Evolutionary conservation across 2,329 filamentous ascomycete species (phyloP), one percentile per base, ranked within the genome.

Genomic region (Calonectria leucothoes): DNA sequence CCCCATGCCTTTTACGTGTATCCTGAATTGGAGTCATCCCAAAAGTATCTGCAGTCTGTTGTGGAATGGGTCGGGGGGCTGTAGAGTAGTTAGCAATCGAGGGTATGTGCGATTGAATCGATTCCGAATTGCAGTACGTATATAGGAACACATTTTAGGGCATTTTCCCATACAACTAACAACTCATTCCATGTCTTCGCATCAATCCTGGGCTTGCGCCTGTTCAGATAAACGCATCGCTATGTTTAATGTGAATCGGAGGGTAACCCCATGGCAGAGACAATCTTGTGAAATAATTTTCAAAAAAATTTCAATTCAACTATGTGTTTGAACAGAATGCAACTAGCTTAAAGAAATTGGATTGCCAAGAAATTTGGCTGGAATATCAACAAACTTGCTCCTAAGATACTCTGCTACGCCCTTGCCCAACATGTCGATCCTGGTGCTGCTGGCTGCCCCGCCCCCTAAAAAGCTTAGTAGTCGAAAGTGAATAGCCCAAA

Each of bases 351-450:
- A 31, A 6, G 66, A 69, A 66, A 72, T 72, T 2, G 70, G 70
- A n/a, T 66, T 72, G 23, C 66, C 31, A 6, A 72, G 66, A 39
- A 72, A 72, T 37, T 69, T 59, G 2, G 70, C 70, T 12, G 70
- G 70, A 5, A 72, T 39, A 33, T 72, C 70, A 1, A 61, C 70
- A 51, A 23, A 69, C 49, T 72, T 72, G 39, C 70, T 72, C 8
- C 70, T 35, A 6, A 72, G 20, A 29, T 72, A 72, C 48, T 72
- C 70, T 7, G 70, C 70, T 6, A 72, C 70, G 8, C 70, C 70
- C 37, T 72, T 72, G 2, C 70, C 70, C 2, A 72, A 48, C 70
- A 72, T 72, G 15, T 72, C 70, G 37, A 72, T 72, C 25, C 70
- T 69, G 10, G 57, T 72, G 49, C 70, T 72, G 29, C 70, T 72